phyloP scores from a whole-genome alignment of 1,284 basidiomycete genomes.

The Microbotryum intermedium region DNA sequence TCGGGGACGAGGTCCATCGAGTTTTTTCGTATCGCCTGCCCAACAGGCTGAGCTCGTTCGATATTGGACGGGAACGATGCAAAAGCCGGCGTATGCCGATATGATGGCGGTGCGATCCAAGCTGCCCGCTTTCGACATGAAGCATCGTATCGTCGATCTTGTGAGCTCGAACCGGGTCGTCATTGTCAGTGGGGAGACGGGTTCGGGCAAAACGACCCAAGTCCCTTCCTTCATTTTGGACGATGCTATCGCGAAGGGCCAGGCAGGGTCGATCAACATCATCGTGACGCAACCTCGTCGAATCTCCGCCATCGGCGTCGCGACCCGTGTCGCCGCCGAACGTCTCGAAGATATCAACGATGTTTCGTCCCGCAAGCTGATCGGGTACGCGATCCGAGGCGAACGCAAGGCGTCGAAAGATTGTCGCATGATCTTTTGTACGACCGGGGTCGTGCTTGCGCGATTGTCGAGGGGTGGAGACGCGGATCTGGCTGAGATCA shows the following conservation, averaged over 20 bases:
- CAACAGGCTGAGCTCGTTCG: slow-evolving; percentile 20
- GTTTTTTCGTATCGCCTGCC: too few species aligned
- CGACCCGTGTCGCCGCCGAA: slow-evolving; percentile 77
- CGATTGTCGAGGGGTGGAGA: slow-evolving; percentile 61
- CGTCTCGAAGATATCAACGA: slow-evolving; percentile 59
- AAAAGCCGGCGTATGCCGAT: slow-evolving; percentile 48
- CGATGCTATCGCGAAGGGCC: slow-evolving; percentile 55
- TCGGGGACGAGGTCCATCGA: too few species aligned
- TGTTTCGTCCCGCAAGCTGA: slow-evolving; percentile 48
- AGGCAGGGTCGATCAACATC: slow-evolving; percentile 65
- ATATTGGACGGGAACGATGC: slow-evolving; percentile 39
- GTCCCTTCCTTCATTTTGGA: slow-evolving; percentile 46
- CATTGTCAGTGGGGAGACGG: slow-evolving; percentile 73
- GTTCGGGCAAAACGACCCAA: slow-evolving; percentile 84
- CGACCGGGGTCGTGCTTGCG: slow-evolving; percentile 81
- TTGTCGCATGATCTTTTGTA: slow-evolving; percentile 80
- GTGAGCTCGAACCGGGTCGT: slow-evolving; percentile 60
- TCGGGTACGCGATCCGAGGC: slow-evolving; percentile 86
- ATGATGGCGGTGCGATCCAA: slow-evolving; percentile 53
- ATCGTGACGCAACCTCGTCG: slow-evolving; percentile 84
- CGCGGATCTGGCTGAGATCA: slow-evolving; percentile 59
- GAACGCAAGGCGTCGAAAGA: slow-evolving; percentile 60
- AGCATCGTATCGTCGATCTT: slow-evolving; percentile 54
- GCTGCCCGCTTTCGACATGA: slow-evolving; percentile 67
- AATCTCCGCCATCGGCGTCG: slow-evolving; percentile 81